Percentiles rank a stretch among this genome's conserved stretches.
Evolutionary conservation across 2,329 filamentous ascomycete genomes (phyloP).

Genomic region (Aspergillus udagawae): DNA sequence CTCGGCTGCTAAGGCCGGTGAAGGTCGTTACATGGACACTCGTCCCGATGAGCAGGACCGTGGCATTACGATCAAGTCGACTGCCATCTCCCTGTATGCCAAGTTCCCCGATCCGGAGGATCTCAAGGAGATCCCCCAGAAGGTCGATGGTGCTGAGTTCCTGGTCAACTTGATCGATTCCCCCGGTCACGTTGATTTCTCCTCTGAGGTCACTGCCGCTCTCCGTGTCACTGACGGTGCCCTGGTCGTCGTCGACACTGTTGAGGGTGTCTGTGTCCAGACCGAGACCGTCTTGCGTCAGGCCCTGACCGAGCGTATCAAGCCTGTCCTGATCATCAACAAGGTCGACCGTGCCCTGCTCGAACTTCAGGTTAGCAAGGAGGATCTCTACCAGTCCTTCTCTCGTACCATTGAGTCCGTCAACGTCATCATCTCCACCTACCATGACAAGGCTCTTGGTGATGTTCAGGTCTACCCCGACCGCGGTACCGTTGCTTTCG

Average conservation of each 20-base stretch:
- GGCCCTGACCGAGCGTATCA: slow-evolving; percentile 99
- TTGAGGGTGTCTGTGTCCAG: slow-evolving; percentile 99
- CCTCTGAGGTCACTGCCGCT: slow-evolving; percentile 97
- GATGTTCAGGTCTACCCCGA: slow-evolving; percentile 98
- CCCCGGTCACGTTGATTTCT: slow-evolving; percentile 99
- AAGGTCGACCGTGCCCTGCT: slow-evolving; percentile 99
- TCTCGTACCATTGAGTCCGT: slow-evolving; percentile 99
- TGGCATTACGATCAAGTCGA: slow-evolving; percentile 99
- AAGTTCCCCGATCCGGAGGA: slow-evolving; percentile 76
- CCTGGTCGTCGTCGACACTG: slow-evolving; percentile 98
- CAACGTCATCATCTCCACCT: slow-evolving; percentile 99
- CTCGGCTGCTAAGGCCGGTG: slow-evolving; percentile 94
- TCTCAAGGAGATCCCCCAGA: slow-evolving; percentile 87
- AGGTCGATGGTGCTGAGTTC: slow-evolving; percentile 91
- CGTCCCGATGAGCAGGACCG: slow-evolving; percentile 97
- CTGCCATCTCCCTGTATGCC: slow-evolving; percentile 97
- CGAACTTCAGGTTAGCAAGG: slow-evolving; percentile 97
- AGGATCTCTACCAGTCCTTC: slow-evolving; percentile 99
- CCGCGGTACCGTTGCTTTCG: slow-evolving; percentile 96
- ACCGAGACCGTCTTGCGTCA: slow-evolving; percentile 99
- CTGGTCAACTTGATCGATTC: slow-evolving; percentile 99
- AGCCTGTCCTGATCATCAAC: slow-evolving; percentile 99
- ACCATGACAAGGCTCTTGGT: slow-evolving; percentile 94
- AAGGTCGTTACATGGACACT: slow-evolving; percentile 93
- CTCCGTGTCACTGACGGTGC: slow-evolving; percentile 99